Conservation (phyloP, 768 basidiomycete species). For the Galerina marginata region DNA sequence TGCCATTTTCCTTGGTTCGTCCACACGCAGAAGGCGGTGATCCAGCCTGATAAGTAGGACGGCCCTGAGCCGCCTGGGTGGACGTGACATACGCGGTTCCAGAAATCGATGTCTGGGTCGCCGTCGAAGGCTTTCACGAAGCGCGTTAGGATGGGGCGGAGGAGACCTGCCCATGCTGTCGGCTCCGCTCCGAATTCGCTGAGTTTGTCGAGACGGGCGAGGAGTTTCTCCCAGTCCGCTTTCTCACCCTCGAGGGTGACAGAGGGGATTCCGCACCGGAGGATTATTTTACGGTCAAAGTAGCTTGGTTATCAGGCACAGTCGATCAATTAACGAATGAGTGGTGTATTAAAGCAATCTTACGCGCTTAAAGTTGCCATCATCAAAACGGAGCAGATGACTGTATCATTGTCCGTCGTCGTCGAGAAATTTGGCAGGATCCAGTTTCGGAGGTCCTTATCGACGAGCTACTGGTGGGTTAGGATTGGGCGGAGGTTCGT, state of each 20-base stretch:
- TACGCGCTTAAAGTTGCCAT: conserved; percentile 22
- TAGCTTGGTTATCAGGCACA: conserved; percentile 10
- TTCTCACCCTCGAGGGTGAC: conserved; percentile 28
- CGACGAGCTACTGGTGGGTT: conserved; percentile 16
- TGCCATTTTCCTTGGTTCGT: conserved; percentile 19
- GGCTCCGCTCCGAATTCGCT: conserved; percentile 20
- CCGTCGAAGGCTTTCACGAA: conserved; percentile 28
- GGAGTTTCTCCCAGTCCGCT: conserved; percentile 28
- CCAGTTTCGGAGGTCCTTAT: conserved; percentile 21
- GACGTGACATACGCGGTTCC: conserved; percentile 18
- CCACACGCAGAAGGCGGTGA: conserved; percentile 28
- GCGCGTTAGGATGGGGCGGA: conserved; percentile 18
- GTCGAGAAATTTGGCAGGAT: conserved; percentile 23
- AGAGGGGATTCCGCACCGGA: conserved; percentile 27
- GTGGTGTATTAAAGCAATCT: not conserved
- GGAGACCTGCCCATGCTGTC: conserved; percentile 19
- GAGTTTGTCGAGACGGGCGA: conserved; percentile 26
- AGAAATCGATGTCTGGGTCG: conserved; percentile 19
- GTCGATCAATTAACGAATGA: not conserved
- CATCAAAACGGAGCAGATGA: conserved; percentile 23
- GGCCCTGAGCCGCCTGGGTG: conserved; percentile 18
- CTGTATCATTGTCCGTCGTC: conserved; percentile 22
- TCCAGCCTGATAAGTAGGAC: conserved; percentile 20
- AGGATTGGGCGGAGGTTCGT: not conserved
- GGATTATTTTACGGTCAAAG: conserved; percentile 18